Evolutionary conservation across 768 basidiomycete genomes (phyloP), one percentile per base, ranked within the genome.

Genomic region (Calocybe cyanea): DNA sequence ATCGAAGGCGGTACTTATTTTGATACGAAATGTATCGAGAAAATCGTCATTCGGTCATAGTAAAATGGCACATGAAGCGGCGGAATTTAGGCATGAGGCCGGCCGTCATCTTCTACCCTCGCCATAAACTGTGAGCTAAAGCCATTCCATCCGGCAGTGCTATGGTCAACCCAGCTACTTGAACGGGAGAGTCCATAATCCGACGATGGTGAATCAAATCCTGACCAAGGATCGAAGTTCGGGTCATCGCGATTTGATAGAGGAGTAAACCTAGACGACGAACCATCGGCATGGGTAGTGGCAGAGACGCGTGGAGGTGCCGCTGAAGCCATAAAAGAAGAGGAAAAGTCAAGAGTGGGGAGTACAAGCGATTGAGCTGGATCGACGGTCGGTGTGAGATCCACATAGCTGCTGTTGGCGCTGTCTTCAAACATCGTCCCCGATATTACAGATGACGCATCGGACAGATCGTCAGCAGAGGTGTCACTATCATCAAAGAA

Each of bases 271-370:
- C n/a, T 35, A 6, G 34, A 14, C 5, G 13, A 7, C n/a, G 17
- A n/a, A 6, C 5, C 14, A 5, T 5, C 34, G 5, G 5, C 6
- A 35, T n/a, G 34, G 41, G 15, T 31, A 39, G 24, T 31, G 33
- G 2, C 25, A 11, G 49, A 52, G 8, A 55, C 46, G 5, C 47
- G 49, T 18, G 38, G 37, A 28, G 46, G 50, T 13, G 49, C 52
- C 13, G 49, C 34, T 1, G 36, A 30, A 10, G 38, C 61, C 33
- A 63, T 46, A 58, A 75, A 76, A 7, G 71, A 63, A 4, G 80
- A 74, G 0, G 85, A 85, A 51, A 87, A 76, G 59, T 89, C 86
- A 42, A 90, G 72, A 1, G 80, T 85, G 4, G 89, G 88, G n/a
- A 91, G 66, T 9, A 92, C 63, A 47, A 93, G 77, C 2, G 87